A percentile compares a stretch with the other conserved stretches of the same genome.
Conservation (phyloP, 2,329 filamentous ascomycete species). For the Sarocladium kiliense region DNA sequence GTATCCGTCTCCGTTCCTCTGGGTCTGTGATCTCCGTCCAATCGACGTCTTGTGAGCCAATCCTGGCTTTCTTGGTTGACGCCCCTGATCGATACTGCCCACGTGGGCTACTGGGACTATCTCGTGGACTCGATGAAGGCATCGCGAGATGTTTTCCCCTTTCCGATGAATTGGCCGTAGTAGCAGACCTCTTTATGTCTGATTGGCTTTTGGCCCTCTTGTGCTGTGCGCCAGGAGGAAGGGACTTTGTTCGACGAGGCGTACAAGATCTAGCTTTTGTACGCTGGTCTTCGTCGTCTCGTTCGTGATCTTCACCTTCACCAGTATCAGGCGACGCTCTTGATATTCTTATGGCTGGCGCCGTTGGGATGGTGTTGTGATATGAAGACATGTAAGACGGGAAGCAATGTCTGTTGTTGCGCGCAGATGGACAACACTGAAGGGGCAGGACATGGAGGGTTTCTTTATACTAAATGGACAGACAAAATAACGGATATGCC, state of each 20-base stretch:
- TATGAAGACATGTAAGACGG: neutral
- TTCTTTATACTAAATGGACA: neutral
- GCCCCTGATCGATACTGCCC: slow-evolving; percentile 12
- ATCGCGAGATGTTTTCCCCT: neutral
- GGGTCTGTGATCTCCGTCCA: slow-evolving; percentile 68
- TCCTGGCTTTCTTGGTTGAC: slow-evolving; percentile 35
- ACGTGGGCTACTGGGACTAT: neutral
- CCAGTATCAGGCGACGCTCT: slow-evolving; percentile 1
- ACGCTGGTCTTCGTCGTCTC: neutral
- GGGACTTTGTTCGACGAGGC: neutral
- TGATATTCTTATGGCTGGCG: slow-evolving; percentile 1
- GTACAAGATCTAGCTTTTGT: neutral
- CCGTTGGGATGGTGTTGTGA: neutral
- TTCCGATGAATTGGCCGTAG: neutral
- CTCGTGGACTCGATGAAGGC: slow-evolving; percentile 1
- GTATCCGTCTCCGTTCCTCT: slow-evolving; percentile 66
- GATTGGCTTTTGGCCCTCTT: neutral
- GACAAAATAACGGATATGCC: neutral
- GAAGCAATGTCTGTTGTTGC: neutral
- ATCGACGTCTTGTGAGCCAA: slow-evolving; percentile 46
- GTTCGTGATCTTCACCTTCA: neutral
- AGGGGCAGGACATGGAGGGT: neutral
- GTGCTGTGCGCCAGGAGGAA: neutral
- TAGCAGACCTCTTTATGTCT: neutral
- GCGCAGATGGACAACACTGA: neutral